Evolutionary conservation across 371 early-diverging fungal genomes (phyloP).

Genomic region (Lichtheimia ornata): DNA sequence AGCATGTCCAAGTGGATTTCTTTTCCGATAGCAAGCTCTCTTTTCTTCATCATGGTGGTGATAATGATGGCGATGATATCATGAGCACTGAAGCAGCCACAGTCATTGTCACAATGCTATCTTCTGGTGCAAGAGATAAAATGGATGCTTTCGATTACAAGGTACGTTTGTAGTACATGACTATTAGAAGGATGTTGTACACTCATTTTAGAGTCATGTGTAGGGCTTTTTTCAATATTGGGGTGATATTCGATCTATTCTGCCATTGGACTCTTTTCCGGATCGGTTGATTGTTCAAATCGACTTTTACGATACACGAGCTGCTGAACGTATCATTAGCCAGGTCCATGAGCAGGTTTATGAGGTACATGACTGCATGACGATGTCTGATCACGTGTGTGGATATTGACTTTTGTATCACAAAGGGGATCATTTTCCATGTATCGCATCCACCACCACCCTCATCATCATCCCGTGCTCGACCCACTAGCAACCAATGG

Average conservation of each 20-base stretch:
- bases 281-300: slow-evolving; percentile 7
- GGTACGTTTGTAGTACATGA: slow-evolving; percentile 4
- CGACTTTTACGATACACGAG: slow-evolving; percentile 14
- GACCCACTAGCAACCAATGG: neutral
- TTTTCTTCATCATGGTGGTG: neutral
- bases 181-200: neutral
- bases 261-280: slow-evolving; percentile 3
- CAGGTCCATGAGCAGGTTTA: slow-evolving; percentile 10
- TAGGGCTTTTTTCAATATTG: slow-evolving; percentile 11
- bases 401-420: neutral
- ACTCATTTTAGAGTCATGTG: neutral
- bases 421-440: neutral
- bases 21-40: slow-evolving; percentile 1
- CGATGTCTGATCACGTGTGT: neutral
- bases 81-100: neutral
- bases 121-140: neutral
- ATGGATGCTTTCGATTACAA: slow-evolving; percentile 9
- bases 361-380: slow-evolving; percentile 8
- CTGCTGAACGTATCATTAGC: slow-evolving; percentile 2
- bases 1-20: neutral
- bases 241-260: slow-evolving; percentile 4
- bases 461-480: neutral
- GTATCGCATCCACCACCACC: neutral
- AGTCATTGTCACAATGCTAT: neutral
- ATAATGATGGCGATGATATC: neutral